Evolutionary conservation across 331 rosid species (phyloP), one percentile per base, ranked within the genome.

Genomic region (Cydonia oblonga): DNA sequence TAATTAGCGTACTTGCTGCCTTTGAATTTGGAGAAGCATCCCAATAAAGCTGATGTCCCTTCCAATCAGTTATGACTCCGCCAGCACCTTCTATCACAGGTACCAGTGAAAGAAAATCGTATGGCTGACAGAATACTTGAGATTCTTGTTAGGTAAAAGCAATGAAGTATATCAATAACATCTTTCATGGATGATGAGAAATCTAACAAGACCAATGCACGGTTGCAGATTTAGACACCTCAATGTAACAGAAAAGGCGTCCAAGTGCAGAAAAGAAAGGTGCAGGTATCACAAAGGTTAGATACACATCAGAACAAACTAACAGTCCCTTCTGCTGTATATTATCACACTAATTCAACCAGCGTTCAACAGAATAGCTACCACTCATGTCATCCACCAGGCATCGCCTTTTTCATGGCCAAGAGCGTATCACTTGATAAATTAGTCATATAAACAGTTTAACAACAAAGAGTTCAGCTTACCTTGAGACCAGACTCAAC

Each of bases 41-140:
- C 98, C 97, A 93, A 54, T 16, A 40, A 32, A 93, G 92, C 66
- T 81, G 72, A 57, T 85, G 77, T 49, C 98, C 98, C 77, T 86
- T 87, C 98, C 98, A 93, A 81, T 91, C 97, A 66, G 98, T 93
- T 71, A 93, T 83, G 79, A 83, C 84, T 61, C 98, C 98, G 53
- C 97, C 98, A 46, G 96, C 87, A 57, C 98, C 98, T 84, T 93
- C 90, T 77, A 91, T 91, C 69, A 93, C 92, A 10, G 97, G 96
- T 79, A 91, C 77, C 74, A 93, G 81, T 53, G 97, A 87, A 61
- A 93, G 96, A 69, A 93, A 84, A 80, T 93, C 98, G 67, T 93
- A 91, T 9, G 98, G 96, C 97, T 93, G 91, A 71, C 18, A 78
- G 80, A 70, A 66, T 12, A 66, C 46, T 14, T 53, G 42, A 10